Conservation (phyloP, 225 moss, liverwort and hornwort genomes). For the Sphagnum contortum region DNA sequence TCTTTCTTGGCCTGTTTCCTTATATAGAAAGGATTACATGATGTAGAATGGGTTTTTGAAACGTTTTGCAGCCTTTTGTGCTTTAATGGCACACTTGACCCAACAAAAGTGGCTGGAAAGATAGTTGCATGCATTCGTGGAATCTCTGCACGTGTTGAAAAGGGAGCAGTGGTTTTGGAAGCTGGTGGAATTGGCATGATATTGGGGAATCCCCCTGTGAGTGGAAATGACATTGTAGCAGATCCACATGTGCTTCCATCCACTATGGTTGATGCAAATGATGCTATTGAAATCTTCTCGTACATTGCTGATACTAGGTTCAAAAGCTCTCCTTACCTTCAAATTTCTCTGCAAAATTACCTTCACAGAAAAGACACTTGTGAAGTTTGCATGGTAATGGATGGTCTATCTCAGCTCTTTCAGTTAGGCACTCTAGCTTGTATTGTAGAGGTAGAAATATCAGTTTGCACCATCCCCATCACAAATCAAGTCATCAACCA, state of each 20-base stretch:
- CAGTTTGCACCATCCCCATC: no score
- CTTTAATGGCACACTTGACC: not conserved
- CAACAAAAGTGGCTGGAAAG: constrained; percentile 8
- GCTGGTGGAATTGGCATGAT: constrained; percentile 15
- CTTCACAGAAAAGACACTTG: no score
- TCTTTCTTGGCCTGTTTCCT: not conserved
- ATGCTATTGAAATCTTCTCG: constrained; percentile 1
- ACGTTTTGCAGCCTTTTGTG: not conserved
- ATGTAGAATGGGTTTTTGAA: no score
- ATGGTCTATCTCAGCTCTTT: no score
- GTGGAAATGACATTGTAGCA: not conserved
- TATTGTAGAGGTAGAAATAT: no score
- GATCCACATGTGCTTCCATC: not conserved
- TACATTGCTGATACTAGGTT: constrained; percentile 5
- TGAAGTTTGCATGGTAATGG: no score
- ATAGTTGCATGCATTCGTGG: constrained; percentile 13
- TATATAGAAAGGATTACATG: no score
- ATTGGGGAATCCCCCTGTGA: not conserved
- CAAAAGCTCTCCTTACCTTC: not conserved
- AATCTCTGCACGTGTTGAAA: not conserved
- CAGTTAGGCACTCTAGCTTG: no score
- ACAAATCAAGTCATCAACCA: no score
- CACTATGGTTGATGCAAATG: not conserved
- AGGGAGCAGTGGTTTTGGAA: not conserved
- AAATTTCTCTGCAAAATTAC: no score